Evolutionary conservation across 306 rosid genomes (phyloP).

Genomic region (Castanospermum australe): DNA sequence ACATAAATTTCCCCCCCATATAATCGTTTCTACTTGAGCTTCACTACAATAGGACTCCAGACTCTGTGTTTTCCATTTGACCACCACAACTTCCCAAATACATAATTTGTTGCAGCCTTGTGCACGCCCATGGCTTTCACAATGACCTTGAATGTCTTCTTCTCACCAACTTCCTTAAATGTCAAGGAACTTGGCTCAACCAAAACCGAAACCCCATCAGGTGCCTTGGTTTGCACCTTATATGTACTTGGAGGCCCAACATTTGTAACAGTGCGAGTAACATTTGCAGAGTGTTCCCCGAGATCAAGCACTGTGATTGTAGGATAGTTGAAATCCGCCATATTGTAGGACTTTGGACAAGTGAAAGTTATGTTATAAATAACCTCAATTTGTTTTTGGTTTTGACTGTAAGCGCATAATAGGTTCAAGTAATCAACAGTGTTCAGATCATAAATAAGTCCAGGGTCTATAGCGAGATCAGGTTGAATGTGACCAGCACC

Average conservation of each 20-base stretch:
- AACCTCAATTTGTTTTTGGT: conserved; percentile 25
- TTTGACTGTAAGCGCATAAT: conserved; percentile 67
- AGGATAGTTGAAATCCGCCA: conserved; percentile 59
- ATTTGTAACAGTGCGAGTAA: conserved; percentile 46
- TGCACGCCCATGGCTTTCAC: conserved; percentile 10
- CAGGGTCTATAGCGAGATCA: conserved; percentile 60
- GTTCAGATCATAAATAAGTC: conserved; percentile 56
- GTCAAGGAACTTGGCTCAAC: conserved; percentile 48
- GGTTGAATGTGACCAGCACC: conserved; percentile 75
- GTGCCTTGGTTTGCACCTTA: conserved; percentile 39
- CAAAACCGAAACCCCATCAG: conserved; percentile 39
- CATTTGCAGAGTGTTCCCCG: not conserved
- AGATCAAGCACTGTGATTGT: conserved; percentile 50
- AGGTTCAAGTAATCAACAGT: conserved; percentile 57
- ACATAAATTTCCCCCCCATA: no score
- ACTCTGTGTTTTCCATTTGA: conserved; percentile 29
- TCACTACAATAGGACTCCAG: conserved; percentile 37
- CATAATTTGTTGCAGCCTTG: conserved; percentile 5
- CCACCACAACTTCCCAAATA: conserved; percentile 47
- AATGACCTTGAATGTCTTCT: conserved; percentile 49
- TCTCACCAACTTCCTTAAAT: conserved; percentile 49
- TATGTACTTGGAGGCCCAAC: conserved; percentile 55
- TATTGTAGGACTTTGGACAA: conserved; percentile 39
- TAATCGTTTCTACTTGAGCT: not conserved
- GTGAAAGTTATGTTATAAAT: not conserved